Conservation (phyloP, 192 early-diverging fungal species). For the Coemansia sp. region DNA sequence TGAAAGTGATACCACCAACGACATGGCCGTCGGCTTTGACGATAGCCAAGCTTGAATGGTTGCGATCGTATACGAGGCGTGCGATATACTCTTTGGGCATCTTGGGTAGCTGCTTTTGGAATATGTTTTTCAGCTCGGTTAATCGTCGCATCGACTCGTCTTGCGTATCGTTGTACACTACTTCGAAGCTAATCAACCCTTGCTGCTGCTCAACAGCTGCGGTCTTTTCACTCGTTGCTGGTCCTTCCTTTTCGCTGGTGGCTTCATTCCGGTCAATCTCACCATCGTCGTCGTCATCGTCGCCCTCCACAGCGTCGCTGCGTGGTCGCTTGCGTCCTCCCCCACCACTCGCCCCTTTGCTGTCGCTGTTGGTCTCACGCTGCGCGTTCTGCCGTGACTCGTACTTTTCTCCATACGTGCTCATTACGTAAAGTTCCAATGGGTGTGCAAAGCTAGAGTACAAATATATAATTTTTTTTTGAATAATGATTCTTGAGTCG, state of each 20-base stretch:
- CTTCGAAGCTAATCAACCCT: constrained; percentile 67
- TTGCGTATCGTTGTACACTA: constrained; percentile 79
- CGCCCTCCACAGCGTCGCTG: constrained; percentile 24
- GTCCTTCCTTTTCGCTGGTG: constrained; percentile 26
- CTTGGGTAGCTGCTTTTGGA: constrained; percentile 95
- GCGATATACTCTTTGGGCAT: constrained; percentile 99
- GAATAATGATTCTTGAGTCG: too few species aligned
- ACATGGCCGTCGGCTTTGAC: constrained; percentile 63
- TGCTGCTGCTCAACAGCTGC: constrained; percentile 65
- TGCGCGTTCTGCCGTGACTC: constrained; percentile 50
- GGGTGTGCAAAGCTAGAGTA: neutral
- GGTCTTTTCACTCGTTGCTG: constrained; percentile 52
- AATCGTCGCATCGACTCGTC: constrained; percentile 84
- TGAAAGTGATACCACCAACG: constrained; percentile 92
- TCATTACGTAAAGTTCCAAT: constrained; percentile 16
- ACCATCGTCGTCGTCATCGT: constrained; percentile 35
- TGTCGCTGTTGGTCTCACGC: constrained; percentile 12
- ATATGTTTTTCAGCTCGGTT: constrained; percentile 93
- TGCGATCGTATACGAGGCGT: constrained; percentile 91
- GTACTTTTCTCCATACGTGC: constrained; percentile 51
- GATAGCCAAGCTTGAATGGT: constrained; percentile 83
- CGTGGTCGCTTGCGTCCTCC: constrained; percentile 34
- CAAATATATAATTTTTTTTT: neutral
- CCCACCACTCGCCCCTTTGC: neutral
- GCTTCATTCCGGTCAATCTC: constrained; percentile 26